Evolutionary conservation across 306 rosid genomes (phyloP), one percentile per base, ranked within the genome.

Genomic region (Sesbania bispinosa): DNA sequence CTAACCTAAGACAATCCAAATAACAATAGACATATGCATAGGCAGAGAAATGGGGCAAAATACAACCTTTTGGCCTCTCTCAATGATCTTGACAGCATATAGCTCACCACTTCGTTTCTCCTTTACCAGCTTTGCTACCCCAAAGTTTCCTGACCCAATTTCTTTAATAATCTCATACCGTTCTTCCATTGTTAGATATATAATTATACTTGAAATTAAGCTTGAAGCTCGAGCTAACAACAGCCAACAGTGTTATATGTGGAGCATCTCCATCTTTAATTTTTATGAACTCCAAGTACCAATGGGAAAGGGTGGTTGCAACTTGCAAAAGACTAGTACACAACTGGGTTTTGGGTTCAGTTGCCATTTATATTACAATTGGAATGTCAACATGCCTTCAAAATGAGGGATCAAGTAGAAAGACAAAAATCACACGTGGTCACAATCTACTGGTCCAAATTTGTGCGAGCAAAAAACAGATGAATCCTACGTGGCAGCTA

Each of bases 81-180:
- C 99, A 52, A 91, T 91, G 43, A 83, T 87, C 82, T 95, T 95
- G 87, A 95, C 71, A 27, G 99, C 99, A 18, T 81, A 88, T 23
- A 88, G 88, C 74, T 88, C 85, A 52, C 96, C 90, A 69, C 81
- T 86, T 66, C 85, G 70, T 81, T 79, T 95, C 24, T 91, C 96
- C 76, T 83, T 91, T 0, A 84, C 96, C 55, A 86, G 84, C 83
- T 89, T 95, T 4, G 99, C 99, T 15, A 95, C 96, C 8, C 99
- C 99, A 61, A 91, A 91, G 73, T 95, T 95, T 14, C 99, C 99
- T 7, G 99, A 91, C 50, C 99, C 99, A 76, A 95, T 89, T 79
- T 87, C 90, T 79, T 79, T 89, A 67, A 89, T 58, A 73, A 82
- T 83, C 84, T 95, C 97, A 51, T 89, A 95, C 0, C 96, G 74